These are phyloP conservation scores for Aaosphaeria arxii DNA, from an alignment of 2,329 filamentous ascomycete species.

Conservation along the genomic window DNA sequence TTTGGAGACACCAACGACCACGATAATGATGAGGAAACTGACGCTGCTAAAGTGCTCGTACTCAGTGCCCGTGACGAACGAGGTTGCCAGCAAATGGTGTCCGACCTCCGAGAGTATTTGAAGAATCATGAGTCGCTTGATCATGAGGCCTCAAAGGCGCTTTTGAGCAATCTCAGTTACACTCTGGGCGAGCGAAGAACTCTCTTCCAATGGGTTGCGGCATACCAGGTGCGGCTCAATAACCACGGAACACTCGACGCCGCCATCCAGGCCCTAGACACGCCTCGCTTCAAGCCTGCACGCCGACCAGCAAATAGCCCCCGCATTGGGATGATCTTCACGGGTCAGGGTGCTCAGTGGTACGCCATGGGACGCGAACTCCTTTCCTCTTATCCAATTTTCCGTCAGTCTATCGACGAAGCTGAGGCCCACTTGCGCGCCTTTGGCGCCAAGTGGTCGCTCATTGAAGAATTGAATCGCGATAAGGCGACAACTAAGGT, in stretches of 20 bases:
- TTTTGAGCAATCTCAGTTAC: conserved; percentile 32
- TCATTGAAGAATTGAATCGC: conserved; percentile 16
- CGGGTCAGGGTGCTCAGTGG: conserved; percentile 32
- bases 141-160: neutral
- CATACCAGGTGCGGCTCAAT: conserved; percentile 2
- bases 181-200: conserved; percentile 22
- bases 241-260: neutral
- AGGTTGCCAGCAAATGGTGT: conserved; percentile 1
- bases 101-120: neutral
- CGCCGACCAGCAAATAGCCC: conserved; percentile 17
- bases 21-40: neutral
- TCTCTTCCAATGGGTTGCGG: conserved; percentile 9
- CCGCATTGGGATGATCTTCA: conserved; percentile 28
- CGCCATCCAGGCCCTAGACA: neutral
- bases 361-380: conserved; percentile 18
- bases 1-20: neutral
- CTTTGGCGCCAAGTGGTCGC: conserved; percentile 7
- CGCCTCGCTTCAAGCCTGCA: neutral
- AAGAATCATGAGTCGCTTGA: neutral
- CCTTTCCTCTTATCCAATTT: conserved; percentile 3
- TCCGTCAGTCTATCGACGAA: conserved; percentile 7
- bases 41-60: neutral
- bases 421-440: conserved; percentile 1
- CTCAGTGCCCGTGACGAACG: conserved; percentile 4
- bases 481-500: conserved; percentile 6